Conservation (phyloP, 768 basidiomycete genomes). For the Scleroderma citrinum region DNA sequence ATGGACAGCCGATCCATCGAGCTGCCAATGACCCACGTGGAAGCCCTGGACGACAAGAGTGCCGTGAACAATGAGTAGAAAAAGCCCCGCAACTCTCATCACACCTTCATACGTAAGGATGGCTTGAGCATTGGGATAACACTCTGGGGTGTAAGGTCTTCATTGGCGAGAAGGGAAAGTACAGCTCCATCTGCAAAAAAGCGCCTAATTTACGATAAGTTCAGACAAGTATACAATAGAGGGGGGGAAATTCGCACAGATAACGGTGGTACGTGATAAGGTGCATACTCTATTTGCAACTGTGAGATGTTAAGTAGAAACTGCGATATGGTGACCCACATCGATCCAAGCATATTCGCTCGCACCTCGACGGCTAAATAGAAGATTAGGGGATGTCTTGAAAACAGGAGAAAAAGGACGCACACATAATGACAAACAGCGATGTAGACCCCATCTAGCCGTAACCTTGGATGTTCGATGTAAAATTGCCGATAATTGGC, state of each 20-base stretch:
- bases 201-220: conserved; percentile 42
- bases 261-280: conserved; percentile 92
- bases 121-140: conserved; percentile 75
- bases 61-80: conserved; percentile 1
- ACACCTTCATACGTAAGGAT: conserved; percentile 71
- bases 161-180: conserved; percentile 78
- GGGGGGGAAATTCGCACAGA: conserved; percentile 44
- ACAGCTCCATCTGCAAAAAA: conserved; percentile 87
- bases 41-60: conserved; percentile 46
- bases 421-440: conserved; percentile 87
- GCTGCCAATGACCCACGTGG: conserved; percentile 63
- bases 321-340: conserved; percentile 38
- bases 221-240: neutral
- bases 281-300: conserved; percentile 56
- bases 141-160: conserved; percentile 62
- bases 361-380: conserved; percentile 46
- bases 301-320: conserved; percentile 3
- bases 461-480: conserved; percentile 79
- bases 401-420: conserved; percentile 18
- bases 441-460: conserved; percentile 87
- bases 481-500: conserved; percentile 71
- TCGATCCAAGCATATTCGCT: conserved; percentile 87
- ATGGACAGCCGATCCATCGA: conserved; percentile 55
- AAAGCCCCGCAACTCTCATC: neutral
- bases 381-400: neutral